Evolutionary conservation across 805 yeast genomes (phyloP), one percentile per base, ranked within the genome.

Genomic region (Saccharomyces paradoxus): DNA sequence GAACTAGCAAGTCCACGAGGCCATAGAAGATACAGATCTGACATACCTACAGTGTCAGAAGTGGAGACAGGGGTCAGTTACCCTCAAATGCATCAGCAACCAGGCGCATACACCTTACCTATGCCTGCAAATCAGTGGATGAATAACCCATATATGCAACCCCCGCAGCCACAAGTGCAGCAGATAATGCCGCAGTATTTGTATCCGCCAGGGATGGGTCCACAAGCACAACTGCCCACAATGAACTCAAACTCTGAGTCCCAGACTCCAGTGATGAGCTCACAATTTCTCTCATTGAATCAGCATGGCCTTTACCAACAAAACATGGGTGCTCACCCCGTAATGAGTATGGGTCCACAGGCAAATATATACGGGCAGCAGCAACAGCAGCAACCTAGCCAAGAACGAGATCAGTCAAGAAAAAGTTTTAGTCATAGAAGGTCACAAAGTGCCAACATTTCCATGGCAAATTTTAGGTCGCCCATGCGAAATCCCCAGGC

Each of bases 371-470:
- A 37, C 12, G 44, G 44, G 10, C 44, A 14, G n/a, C 48, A 50
- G 27, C 51, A 49, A 28, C 51, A 49, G 51, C 52, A 10, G 7
- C 49, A 51, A 9, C 21, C 2, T 14, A 21, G 22, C 9, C 32
- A 27, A 9, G 26, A 52, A 30, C 28, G 44, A 21, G 24, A 27
- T 7, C 53, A 53, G 3, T 17, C 52, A 30, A 51, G 37, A 28
- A 32, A 47, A 30, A 60, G 63, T 27, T 37, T 21, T 2, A 37
- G 24, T 37, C 71, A 67, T 50, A 58, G 66, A 54, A 59, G 70
- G 49, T 56, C 70, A 5, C 65, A 66, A 32, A 64, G 69, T 56
- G 67, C 69, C 0, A 58, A 53, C 14, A 59, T 63, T 2, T 46
- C 59, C 3, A 50, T 54, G 29, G 47, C 55, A n/a, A 41, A 41